A percentile compares a stretch with the other conserved stretches of the same genome.
Conservation (phyloP, 768 basidiomycete species). For the Filobasidium floriforme region DNA sequence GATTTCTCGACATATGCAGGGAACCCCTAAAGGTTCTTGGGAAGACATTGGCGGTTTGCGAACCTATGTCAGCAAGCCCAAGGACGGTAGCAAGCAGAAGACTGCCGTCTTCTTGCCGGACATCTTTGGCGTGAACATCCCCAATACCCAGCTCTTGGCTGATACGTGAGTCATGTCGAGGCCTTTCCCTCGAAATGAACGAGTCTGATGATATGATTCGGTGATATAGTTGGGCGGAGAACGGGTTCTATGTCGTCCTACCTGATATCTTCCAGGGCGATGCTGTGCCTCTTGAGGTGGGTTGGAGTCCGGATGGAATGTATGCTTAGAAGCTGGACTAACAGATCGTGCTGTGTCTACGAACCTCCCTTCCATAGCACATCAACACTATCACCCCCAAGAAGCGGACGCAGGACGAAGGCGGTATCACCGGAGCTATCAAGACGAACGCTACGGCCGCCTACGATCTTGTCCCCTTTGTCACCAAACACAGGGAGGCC, state of each 20-base stretch:
- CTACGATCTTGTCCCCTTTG: constrained; percentile 43
- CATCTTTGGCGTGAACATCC: constrained; percentile 45
- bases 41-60: constrained; percentile 36
- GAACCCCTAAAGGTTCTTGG: constrained; percentile 38
- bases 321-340: no score
- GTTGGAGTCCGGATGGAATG: no score
- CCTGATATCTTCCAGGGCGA: constrained; percentile 42
- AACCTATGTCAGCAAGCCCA: constrained; percentile 41
- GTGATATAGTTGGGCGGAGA: constrained; percentile 37
- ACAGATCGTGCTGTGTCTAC: no score
- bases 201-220: background rate
- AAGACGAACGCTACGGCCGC: constrained; percentile 36
- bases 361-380: no score
- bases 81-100: constrained; percentile 36
- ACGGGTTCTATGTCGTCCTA: constrained; percentile 42
- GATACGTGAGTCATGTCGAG: constrained; percentile 8
- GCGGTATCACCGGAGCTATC: constrained; percentile 32
- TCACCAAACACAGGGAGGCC: constrained; percentile 41
- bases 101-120: constrained; percentile 43
- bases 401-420: constrained; percentile 33
- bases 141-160: constrained; percentile 31
- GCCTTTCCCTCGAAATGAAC: background rate
- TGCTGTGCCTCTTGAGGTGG: constrained; percentile 30
- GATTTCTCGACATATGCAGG: constrained; percentile 20
- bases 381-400: constrained; percentile 43